Percentiles rank a stretch among this genome's conserved stretches.
These are phyloP conservation scores for Flagelloscypha sp. DNA, from an alignment of 768 basidiomycete genomes.

Conservation along the genomic window DNA sequence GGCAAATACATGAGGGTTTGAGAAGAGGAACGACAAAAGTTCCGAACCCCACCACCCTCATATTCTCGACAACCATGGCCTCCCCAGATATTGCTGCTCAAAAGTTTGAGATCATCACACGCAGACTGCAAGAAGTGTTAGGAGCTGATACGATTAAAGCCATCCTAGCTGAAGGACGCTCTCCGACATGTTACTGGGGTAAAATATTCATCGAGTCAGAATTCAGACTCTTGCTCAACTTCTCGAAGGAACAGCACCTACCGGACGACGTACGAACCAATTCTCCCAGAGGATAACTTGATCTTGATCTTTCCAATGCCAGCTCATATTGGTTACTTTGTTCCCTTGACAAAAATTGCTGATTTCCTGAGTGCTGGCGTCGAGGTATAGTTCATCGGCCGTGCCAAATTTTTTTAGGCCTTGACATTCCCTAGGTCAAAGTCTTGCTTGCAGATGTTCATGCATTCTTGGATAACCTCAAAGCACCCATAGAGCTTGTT, in stretches of 20 bases:
- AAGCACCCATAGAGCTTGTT: constrained; percentile 91
- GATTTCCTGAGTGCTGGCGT: constrained; percentile 94
- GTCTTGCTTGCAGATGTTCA: constrained; percentile 90
- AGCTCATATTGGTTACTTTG: constrained; percentile 99
- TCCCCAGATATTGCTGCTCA: too few species aligned
- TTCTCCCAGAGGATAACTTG: constrained; percentile 1
- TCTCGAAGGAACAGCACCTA: constrained; percentile 75
- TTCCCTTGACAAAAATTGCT: constrained; percentile 88
- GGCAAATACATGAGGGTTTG: too few species aligned
- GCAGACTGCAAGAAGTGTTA: constrained; percentile 80
- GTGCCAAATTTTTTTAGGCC: constrained; percentile 11
- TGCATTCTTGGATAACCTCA: constrained; percentile 95
- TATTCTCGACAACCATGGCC: too few species aligned
- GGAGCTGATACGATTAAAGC: constrained; percentile 78
- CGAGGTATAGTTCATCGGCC: constrained; percentile 45
- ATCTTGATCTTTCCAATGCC: constrained; percentile 9
- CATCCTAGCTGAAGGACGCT: constrained; percentile 66
- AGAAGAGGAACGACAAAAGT: too few species aligned
- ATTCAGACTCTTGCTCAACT: constrained; percentile 7
- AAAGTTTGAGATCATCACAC: constrained; percentile 76
- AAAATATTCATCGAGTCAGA: too few species aligned
- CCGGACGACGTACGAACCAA: constrained; percentile 73
- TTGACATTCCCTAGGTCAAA: constrained; percentile 44
- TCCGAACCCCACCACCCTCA: too few species aligned
- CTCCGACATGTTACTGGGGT: constrained; percentile 92